Conservation (phyloP, 2,329 filamentous ascomycete genomes). For the Hypoxylon sp. region DNA sequence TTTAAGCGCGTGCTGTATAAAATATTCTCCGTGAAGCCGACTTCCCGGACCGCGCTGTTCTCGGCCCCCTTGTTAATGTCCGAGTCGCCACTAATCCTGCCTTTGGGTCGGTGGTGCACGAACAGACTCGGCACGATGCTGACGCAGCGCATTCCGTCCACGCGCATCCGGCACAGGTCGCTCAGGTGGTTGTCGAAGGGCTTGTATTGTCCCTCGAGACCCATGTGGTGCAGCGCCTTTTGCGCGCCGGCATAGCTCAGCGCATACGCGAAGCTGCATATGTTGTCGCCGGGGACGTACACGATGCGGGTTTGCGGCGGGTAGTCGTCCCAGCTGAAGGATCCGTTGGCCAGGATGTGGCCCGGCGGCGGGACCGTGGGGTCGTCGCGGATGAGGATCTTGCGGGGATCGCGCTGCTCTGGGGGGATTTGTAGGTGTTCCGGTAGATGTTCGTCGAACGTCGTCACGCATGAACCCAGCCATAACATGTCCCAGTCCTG, state of each 20-base stretch:
- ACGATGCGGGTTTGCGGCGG: slow-evolving; percentile 54
- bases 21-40: slow-evolving; percentile 52
- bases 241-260: slow-evolving; percentile 52
- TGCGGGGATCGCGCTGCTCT: slow-evolving; percentile 35
- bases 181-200: slow-evolving; percentile 55
- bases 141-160: slow-evolving; percentile 49
- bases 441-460: slow-evolving; percentile 49
- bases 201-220: slow-evolving; percentile 50
- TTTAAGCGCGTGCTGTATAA: slow-evolving; percentile 52
- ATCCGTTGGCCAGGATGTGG: slow-evolving; percentile 46
- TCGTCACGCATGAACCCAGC: slow-evolving; percentile 63
- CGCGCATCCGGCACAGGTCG: slow-evolving; percentile 53
- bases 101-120: slow-evolving; percentile 52
- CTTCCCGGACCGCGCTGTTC: slow-evolving; percentile 45
- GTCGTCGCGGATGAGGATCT: slow-evolving; percentile 46
- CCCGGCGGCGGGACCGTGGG: slow-evolving; percentile 46
- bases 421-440: slow-evolving; percentile 40
- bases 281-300: slow-evolving; percentile 52
- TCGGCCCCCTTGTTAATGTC: slow-evolving; percentile 48
- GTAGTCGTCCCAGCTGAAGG: slow-evolving; percentile 46
- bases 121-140: slow-evolving; percentile 54
- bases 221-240: slow-evolving; percentile 53
- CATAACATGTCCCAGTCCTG: slow-evolving; percentile 66
- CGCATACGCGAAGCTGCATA: slow-evolving; percentile 57
- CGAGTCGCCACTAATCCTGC: slow-evolving; percentile 49